Percentiles rank a stretch among this genome's conserved stretches.
phyloP scores from a whole-genome alignment of 306 rosid species.

The Medicago truncatula region DNA sequence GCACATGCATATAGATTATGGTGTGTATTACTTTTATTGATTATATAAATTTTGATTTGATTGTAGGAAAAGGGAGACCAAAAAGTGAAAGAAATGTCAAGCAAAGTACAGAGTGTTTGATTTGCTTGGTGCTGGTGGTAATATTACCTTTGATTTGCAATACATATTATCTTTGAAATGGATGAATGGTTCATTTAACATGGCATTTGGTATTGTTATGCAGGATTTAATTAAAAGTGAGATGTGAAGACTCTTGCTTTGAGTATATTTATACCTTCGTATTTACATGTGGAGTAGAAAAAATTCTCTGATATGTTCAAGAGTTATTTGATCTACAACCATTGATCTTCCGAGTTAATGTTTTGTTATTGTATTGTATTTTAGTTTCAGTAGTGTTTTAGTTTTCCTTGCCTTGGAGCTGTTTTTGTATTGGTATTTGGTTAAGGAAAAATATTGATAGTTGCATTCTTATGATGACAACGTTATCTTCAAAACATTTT shows the following conservation, averaged over 20 bases:
- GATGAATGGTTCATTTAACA: slow-evolving; percentile 29
- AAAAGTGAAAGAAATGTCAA: slow-evolving; percentile 70
- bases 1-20: background rate
- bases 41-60: slow-evolving; percentile 1
- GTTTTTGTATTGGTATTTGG: slow-evolving; percentile 40
- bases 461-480: slow-evolving; percentile 27
- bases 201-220: slow-evolving; percentile 33
- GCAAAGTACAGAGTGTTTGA: slow-evolving; percentile 86
- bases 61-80: slow-evolving; percentile 76
- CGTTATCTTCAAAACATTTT: slow-evolving; percentile 25
- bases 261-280: slow-evolving; percentile 54
- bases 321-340: slow-evolving; percentile 47
- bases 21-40: background rate
- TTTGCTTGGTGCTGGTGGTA: slow-evolving; percentile 44
- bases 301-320: slow-evolving; percentile 50
- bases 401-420: slow-evolving; percentile 41
- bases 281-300: slow-evolving; percentile 58
- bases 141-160: slow-evolving; percentile 33
- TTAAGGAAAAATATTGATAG: slow-evolving; percentile 15
- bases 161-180: slow-evolving; percentile 15
- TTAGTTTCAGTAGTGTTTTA: slow-evolving; percentile 45
- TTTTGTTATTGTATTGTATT: slow-evolving; percentile 37
- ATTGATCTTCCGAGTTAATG: slow-evolving; percentile 38
- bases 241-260: slow-evolving; percentile 50
- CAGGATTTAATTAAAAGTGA: slow-evolving; percentile 55